These are phyloP conservation scores for Allium cepa DNA, from an alignment of 106 monocot species.

Conservation along the genomic window DNA sequence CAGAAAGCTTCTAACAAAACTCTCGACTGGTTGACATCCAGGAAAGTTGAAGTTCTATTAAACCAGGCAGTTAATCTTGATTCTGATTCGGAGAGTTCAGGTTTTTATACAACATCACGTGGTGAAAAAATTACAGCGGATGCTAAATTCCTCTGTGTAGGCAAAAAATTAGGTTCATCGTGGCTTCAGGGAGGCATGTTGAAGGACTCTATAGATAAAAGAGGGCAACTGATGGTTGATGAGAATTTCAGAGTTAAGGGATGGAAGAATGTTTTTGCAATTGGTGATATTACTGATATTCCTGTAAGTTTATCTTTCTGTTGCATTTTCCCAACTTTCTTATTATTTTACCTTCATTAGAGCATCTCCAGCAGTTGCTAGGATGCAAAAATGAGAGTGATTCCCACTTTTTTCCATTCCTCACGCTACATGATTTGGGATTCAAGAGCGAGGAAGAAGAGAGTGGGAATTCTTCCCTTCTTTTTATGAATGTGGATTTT, in stretches of 20 bases:
- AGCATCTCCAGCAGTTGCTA: neutral
- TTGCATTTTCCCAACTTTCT: neutral
- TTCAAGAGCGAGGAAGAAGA: neutral
- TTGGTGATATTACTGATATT: conserved; percentile 40
- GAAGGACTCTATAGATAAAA: conserved; percentile 13
- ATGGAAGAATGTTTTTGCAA: conserved; percentile 24
- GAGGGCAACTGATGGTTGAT: conserved; percentile 30
- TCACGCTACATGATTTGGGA: neutral
- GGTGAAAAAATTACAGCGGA: conserved; percentile 30
- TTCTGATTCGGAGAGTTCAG: conserved; percentile 9
- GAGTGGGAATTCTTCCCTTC: no score
- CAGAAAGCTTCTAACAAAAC: conserved; percentile 26
- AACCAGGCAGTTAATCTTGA: conserved; percentile 13
- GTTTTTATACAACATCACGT: conserved; percentile 21
- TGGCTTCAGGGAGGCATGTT: conserved; percentile 28
- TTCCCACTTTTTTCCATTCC: neutral
- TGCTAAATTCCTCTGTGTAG: conserved; percentile 30
- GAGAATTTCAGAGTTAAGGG: conserved; percentile 32
- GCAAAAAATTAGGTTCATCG: conserved; percentile 22
- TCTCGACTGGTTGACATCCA: conserved; percentile 16
- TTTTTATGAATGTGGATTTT: no score
- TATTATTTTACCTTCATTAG: neutral
- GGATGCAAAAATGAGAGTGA: neutral
- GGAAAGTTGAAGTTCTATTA: conserved; percentile 27
- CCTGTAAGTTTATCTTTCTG: conserved; percentile 18